Base-by-base conservation (phyloP, 2,329 filamentous ascomycete species). In the Didymella pinodella region DNA sequence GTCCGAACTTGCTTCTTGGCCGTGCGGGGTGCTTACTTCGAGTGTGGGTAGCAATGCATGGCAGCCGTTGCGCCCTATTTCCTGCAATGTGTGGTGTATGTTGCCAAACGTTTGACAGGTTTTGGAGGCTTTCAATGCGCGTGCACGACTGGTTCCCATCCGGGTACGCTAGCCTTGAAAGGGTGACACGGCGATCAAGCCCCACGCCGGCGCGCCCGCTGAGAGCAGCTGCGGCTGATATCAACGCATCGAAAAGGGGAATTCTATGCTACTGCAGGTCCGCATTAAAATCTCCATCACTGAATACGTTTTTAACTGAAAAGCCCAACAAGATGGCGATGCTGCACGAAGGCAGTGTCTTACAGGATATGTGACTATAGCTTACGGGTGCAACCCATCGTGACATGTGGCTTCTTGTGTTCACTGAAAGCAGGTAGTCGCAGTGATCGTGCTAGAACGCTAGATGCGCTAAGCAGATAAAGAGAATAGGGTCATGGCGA, bases 241-340 rank as follows among this genome's bases (percentile, higher is more conserved):
- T 50, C 26, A 26, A 54, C 45, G 38, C 45, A 58, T 45, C 29
- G 36, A 49, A 58, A 58, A 54, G 55, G 55, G 46, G 55, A 25
- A 1, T 28, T n/a, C 10, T 6, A 31, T 14, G 18, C 44, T 44
- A 43, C 26, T 47, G 41, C 48, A 43, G 28, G 32, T 32, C 34
- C 29, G n/a, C 2, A n/a, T 40, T 29, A 6, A 14, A 8, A 36
- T 26, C 8, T 7, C 14, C 2, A 7, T 25, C 18, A 7, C 3
- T 5, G 20, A 40, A 22, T 20, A 10, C 11, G 36, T 4, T 44
- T 12, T 20, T n/a, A 4, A 4, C 46, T 18, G 7, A 36, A 36
- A 16, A 3, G n/a, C 11, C 7, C 7, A n/a, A 10, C 6, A 12
- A 10, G 10, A n/a, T 10, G 34, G 11, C 5, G 18, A n/a, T 22